These are phyloP conservation scores for Tuctoria greenei DNA, from an alignment of 176 grass and related monocot species.

Conservation along the genomic window DNA sequence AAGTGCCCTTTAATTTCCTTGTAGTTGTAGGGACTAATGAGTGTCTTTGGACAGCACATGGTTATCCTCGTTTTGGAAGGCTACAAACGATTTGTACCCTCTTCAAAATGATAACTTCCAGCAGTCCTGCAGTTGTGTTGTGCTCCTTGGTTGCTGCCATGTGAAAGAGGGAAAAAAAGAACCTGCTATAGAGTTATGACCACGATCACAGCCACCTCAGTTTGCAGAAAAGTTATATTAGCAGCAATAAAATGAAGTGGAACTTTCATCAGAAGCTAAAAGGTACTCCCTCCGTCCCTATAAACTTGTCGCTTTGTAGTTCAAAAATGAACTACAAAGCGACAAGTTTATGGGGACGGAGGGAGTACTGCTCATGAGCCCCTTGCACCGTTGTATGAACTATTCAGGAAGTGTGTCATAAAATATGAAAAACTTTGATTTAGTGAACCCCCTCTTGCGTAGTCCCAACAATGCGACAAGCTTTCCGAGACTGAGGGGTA, in stretches of 20 bases:
- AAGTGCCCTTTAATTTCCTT: conserved; percentile 18
- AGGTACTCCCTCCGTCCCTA: too few species aligned
- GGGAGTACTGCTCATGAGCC: not conserved
- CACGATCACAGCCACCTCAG: not conserved
- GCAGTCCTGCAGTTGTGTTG: not conserved
- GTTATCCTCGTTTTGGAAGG: conserved; percentile 14
- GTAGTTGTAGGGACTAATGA: not conserved
- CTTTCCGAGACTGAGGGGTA: too few species aligned
- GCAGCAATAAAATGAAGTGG: conserved; percentile 2
- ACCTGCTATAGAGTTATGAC: conserved; percentile 5
- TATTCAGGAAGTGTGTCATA: conserved; percentile 27
- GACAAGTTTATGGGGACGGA: too few species aligned
- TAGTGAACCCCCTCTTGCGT: conserved; percentile 22
- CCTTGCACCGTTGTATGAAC: not conserved
- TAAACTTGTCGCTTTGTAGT: too few species aligned
- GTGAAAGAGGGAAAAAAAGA: conserved; percentile 2
- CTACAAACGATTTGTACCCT: conserved; percentile 8
- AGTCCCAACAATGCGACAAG: too few species aligned
- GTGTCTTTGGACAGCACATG: conserved; percentile 31
- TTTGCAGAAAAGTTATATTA: conserved; percentile 2
- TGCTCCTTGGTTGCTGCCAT: conserved; percentile 33
- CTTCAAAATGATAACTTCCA: conserved; percentile 30
- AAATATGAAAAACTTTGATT: conserved; percentile 30
- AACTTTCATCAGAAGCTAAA: conserved; percentile 22
- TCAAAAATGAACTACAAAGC: too few species aligned